These are phyloP conservation scores for Endocladia muricata DNA, from an alignment of 31 red algal genomes.

Conservation along the genomic window DNA sequence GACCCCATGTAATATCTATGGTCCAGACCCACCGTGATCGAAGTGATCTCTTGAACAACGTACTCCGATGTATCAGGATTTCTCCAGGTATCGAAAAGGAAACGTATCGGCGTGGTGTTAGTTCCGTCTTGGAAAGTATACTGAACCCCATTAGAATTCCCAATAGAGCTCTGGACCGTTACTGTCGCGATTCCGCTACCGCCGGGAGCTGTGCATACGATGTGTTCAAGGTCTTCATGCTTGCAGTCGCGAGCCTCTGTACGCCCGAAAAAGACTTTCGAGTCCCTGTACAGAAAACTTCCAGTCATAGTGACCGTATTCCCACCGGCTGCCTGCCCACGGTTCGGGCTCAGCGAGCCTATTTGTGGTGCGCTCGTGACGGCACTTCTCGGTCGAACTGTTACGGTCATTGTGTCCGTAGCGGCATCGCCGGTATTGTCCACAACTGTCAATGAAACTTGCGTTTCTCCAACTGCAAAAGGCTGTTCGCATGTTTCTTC, in stretches of 20 bases:
- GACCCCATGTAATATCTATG: conserved; percentile 36
- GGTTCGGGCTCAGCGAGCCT: conserved; percentile 31
- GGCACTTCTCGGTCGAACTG: no score
- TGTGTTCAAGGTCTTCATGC: conserved; percentile 18
- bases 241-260: background rate
- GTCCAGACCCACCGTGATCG: conserved; percentile 37
- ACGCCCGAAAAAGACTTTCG: conserved; percentile 20
- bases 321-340: conserved; percentile 34
- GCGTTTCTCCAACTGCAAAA: conserved; percentile 47
- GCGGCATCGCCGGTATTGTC: conserved; percentile 45
- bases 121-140: conserved; percentile 34
- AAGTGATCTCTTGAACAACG: conserved; percentile 32
- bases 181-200: conserved; percentile 25
- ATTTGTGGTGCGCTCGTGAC: no score
- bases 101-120: conserved; percentile 24
- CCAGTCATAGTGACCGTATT: conserved; percentile 55
- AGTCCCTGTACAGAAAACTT: background rate
- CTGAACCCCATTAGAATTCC: conserved; percentile 28
- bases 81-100: conserved; percentile 28
- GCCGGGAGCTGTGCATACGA: conserved; percentile 37
- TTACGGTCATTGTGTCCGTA: conserved; percentile 13
- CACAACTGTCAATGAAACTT: conserved; percentile 30
- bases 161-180: conserved; percentile 25
- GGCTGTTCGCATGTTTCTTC: background rate
- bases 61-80: conserved; percentile 43